Evolutionary conservation across 768 basidiomycete genomes (phyloP).

Genomic region (Boletellus ananiceps): DNA sequence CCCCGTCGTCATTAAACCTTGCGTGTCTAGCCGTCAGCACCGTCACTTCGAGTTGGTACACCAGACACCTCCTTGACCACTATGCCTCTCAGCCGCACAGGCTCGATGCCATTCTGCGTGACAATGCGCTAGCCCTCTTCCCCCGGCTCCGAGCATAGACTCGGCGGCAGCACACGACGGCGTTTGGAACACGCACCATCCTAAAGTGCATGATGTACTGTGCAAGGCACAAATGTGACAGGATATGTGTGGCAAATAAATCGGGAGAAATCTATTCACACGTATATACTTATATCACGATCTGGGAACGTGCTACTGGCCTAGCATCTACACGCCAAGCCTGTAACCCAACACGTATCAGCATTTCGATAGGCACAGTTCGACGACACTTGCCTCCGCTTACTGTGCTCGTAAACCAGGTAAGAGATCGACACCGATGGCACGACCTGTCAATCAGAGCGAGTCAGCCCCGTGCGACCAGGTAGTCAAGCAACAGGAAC

Average conservation of each 20-base stretch:
- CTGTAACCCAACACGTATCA: slow-evolving; percentile 31
- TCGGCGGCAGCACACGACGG: not conserved
- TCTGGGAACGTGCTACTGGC: slow-evolving; percentile 6
- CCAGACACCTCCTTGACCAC: slow-evolving; percentile 46
- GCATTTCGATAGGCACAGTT: not conserved
- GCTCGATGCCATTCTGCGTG: slow-evolving; percentile 41
- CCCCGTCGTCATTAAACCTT: slow-evolving; percentile 1
- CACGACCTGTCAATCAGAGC: slow-evolving; percentile 57
- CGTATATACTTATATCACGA: slow-evolving; percentile 17
- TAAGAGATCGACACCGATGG: slow-evolving; percentile 97
- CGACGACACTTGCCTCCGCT: slow-evolving; percentile 54
- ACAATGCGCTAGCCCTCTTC: slow-evolving; percentile 53
- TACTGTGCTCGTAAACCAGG: slow-evolving; percentile 87
- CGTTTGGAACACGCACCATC: slow-evolving; percentile 9
- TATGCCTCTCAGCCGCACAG: slow-evolving; percentile 38
- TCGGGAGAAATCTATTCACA: slow-evolving; percentile 17
- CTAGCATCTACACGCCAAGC: slow-evolving; percentile 51
- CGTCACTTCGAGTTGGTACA: slow-evolving; percentile 59
- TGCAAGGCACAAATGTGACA: slow-evolving; percentile 25
- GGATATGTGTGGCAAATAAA: slow-evolving; percentile 23
- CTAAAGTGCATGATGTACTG: slow-evolving; percentile 17
- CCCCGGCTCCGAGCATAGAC: slow-evolving; percentile 27
- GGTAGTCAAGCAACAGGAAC: slow-evolving; percentile 32
- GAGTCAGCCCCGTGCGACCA: slow-evolving; percentile 1
- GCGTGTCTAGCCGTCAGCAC: slow-evolving; percentile 48